Conservation (phyloP, 2,329 filamentous ascomycete genomes). For the Fusarium buharicum region DNA sequence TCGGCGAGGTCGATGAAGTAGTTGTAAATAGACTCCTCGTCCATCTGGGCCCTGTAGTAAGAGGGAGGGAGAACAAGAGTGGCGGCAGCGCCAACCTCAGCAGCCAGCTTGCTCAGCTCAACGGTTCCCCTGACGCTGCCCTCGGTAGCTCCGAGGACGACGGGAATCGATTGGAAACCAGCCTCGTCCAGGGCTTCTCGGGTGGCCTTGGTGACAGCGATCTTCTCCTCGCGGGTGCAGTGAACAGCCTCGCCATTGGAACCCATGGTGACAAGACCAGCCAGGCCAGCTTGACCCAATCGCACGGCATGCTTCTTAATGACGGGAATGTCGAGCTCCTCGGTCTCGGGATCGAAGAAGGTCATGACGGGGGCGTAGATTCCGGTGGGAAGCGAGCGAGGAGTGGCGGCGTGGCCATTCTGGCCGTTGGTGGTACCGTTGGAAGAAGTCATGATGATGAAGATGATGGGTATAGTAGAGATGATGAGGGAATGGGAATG, state of each 20-base stretch:
- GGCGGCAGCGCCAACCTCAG: slow-evolving; percentile 79
- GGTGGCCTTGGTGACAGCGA: slow-evolving; percentile 78
- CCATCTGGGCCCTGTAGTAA: slow-evolving; percentile 83
- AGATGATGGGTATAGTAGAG: slow-evolving; percentile 25
- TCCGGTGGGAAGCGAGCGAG: slow-evolving; percentile 75
- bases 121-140: slow-evolving; percentile 85
- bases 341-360: slow-evolving; percentile 85
- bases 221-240: slow-evolving; percentile 80
- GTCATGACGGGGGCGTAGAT: slow-evolving; percentile 93
- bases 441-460: slow-evolving; percentile 44
- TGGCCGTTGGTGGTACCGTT: slow-evolving; percentile 36
- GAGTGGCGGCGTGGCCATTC: slow-evolving; percentile 47
- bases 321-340: slow-evolving; percentile 82
- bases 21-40: slow-evolving; percentile 76
- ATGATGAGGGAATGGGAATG: slow-evolving; percentile 14
- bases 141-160: slow-evolving; percentile 85
- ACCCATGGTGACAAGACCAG: slow-evolving; percentile 86
- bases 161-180: slow-evolving; percentile 78
- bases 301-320: slow-evolving; percentile 85
- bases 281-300: slow-evolving; percentile 79
- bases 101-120: slow-evolving; percentile 74
- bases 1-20: slow-evolving; percentile 83
- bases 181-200: slow-evolving; percentile 84
- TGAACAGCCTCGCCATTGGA: slow-evolving; percentile 92
- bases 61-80: slow-evolving; percentile 81